Percentiles rank a stretch among this genome's conserved stretches.
Evolutionary conservation across 2,329 filamentous ascomycete genomes (phyloP).

Genomic region (Zymoseptoria crescenta): DNA sequence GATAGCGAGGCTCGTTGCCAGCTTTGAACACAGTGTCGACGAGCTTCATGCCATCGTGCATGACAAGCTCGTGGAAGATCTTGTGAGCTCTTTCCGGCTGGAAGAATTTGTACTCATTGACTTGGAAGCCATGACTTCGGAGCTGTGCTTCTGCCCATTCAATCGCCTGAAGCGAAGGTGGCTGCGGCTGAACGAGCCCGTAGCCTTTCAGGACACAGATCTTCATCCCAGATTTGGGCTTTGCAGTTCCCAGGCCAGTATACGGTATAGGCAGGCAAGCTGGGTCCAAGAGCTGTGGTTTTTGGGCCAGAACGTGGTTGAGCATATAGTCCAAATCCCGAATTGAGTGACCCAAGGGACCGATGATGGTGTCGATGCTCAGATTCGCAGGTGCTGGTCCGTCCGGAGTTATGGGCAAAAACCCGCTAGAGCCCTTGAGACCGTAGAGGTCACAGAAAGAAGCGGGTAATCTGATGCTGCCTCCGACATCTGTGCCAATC

Average conservation of each 20-base stretch:
- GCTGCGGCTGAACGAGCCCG: slow-evolving; percentile 13
- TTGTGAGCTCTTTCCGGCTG: slow-evolving; percentile 1
- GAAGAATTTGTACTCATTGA: neutral
- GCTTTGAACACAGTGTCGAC: neutral
- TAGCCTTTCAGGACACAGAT: slow-evolving; percentile 13
- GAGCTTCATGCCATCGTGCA: slow-evolving; percentile 1
- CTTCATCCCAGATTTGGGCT: slow-evolving; percentile 1
- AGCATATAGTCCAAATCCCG: slow-evolving; percentile 13
- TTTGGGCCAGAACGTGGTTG: slow-evolving; percentile 1
- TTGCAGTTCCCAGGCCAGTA: slow-evolving; percentile 8
- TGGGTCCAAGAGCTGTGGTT: slow-evolving; percentile 13
- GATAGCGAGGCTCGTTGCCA: slow-evolving; percentile 1
- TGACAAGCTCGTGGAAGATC: neutral
- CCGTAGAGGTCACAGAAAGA: slow-evolving; percentile 51
- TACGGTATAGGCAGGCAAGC: slow-evolving; percentile 12
- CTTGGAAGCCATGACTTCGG: neutral
- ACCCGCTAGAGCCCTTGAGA: slow-evolving; percentile 36
- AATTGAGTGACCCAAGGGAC: slow-evolving; percentile 11
- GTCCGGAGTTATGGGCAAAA: slow-evolving; percentile 30
- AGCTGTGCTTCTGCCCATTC: slow-evolving; percentile 8
- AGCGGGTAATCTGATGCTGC: slow-evolving; percentile 68
- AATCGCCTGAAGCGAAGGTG: slow-evolving; percentile 8
- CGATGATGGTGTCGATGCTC: slow-evolving; percentile 1
- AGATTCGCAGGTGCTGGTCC: neutral
- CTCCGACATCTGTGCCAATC: slow-evolving; percentile 54